Evolutionary conservation across 345 rosid species (phyloP).

Genomic region (Carallia brachiata): DNA sequence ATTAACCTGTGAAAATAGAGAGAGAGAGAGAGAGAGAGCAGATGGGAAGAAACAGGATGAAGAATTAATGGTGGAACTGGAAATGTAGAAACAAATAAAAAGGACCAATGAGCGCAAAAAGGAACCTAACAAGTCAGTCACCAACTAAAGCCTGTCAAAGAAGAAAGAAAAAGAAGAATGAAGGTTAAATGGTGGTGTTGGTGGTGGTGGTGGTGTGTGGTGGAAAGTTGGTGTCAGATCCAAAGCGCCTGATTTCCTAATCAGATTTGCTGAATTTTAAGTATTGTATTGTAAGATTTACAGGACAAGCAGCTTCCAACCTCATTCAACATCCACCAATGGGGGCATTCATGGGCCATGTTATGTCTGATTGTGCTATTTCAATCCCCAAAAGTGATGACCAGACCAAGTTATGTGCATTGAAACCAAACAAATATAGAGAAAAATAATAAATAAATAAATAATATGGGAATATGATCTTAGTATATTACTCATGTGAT

Average conservation of each 20-base stretch:
- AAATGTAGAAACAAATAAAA: not conserved
- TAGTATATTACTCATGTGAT: too few species aligned
- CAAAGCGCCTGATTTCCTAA: not conserved
- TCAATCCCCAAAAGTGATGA: not conserved
- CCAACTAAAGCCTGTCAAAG: constrained; percentile 27
- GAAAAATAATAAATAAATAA: too few species aligned
- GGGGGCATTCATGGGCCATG: constrained; percentile 18
- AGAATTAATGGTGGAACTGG: constrained; percentile 6
- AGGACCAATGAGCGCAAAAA: constrained; percentile 4
- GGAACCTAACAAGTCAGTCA: constrained; percentile 23
- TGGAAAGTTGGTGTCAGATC: constrained; percentile 43
- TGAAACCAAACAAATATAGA: too few species aligned
- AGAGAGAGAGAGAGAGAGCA: not conserved
- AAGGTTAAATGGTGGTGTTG: not conserved
- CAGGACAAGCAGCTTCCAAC: constrained; percentile 27
- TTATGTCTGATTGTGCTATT: constrained; percentile 13
- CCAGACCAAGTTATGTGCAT: too few species aligned
- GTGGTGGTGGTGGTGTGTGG: constrained; percentile 28
- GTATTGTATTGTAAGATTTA: constrained; percentile 1
- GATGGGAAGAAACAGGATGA: not conserved
- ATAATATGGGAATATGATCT: too few species aligned
- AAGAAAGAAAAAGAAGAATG: not conserved
- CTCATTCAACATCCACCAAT: constrained; percentile 12
- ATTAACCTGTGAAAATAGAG: not conserved
- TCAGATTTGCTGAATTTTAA: constrained; percentile 27